These are phyloP conservation scores for Daldinia decipiens DNA, from an alignment of 495 filamentous ascomycete genomes.

Conservation along the genomic window DNA sequence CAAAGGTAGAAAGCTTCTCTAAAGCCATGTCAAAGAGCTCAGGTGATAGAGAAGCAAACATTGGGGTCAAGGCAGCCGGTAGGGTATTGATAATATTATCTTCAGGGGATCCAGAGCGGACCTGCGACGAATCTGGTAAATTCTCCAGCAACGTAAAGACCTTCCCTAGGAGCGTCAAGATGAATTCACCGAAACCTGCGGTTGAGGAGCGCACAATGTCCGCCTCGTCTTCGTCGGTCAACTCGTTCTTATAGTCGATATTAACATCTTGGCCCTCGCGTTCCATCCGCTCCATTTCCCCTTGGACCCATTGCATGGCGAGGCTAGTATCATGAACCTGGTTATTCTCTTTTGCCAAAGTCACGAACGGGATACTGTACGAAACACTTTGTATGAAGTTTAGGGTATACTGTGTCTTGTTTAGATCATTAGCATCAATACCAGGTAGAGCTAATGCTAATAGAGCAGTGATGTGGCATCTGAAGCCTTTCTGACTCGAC, in stretches of 20 bases:
- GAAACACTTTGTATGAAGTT: slow-evolving; percentile 94
- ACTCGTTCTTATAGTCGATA: slow-evolving; percentile 83
- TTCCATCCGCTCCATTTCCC: slow-evolving; percentile 93
- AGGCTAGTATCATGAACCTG: slow-evolving; percentile 79
- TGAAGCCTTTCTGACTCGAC: slow-evolving; percentile 88
- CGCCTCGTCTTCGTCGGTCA: slow-evolving; percentile 87
- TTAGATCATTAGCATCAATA: slow-evolving; percentile 97
- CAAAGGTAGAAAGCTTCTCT: slow-evolving; percentile 90
- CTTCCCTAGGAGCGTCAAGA: slow-evolving; percentile 87
- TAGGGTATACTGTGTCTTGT: slow-evolving; percentile 93
- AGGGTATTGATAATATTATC: slow-evolving; percentile 97
- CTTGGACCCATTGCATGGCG: slow-evolving; percentile 92
- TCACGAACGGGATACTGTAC: slow-evolving; percentile 91
- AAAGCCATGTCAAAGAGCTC: slow-evolving; percentile 92
- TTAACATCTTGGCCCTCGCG: slow-evolving; percentile 82
- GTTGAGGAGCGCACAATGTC: slow-evolving; percentile 96
- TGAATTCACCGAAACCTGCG: slow-evolving; percentile 89
- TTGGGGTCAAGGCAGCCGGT: slow-evolving; percentile 88
- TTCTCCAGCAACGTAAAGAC: slow-evolving; percentile 97
- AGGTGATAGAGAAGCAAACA: slow-evolving; percentile 91
- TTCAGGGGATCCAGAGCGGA: slow-evolving; percentile 90
- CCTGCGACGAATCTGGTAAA: slow-evolving; percentile 85
- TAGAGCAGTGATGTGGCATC: slow-evolving; percentile 93
- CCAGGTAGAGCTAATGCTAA: slow-evolving; percentile 92
- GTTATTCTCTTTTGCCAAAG: slow-evolving; percentile 75